Conservation (phyloP, 169 alveolate species). For the Amoebophrya sp. region DNA sequence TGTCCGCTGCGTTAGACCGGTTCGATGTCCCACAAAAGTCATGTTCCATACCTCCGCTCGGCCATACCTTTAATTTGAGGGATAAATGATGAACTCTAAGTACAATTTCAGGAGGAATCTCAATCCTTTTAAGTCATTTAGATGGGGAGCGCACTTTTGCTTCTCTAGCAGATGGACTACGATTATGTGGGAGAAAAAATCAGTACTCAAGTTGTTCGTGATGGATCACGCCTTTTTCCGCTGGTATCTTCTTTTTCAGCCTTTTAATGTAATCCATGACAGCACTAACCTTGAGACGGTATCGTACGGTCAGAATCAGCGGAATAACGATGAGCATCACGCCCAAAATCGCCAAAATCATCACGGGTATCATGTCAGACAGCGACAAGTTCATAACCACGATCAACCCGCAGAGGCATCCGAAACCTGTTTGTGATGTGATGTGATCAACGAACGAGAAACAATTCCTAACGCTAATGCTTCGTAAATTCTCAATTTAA, state of each 20-base stretch:
- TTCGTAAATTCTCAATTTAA: too few relatives aligned
- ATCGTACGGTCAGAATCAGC: background rate
- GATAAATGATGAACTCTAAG: too few relatives aligned
- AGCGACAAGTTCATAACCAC: background rate
- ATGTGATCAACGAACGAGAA: too few relatives aligned
- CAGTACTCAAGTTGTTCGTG: background rate
- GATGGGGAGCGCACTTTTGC: too few relatives aligned
- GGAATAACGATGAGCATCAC: background rate
- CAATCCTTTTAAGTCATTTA: too few relatives aligned
- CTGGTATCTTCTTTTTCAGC: background rate
- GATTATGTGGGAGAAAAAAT: too few relatives aligned
- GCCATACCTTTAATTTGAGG: too few relatives aligned
- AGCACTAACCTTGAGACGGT: background rate
- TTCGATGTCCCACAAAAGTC: background rate
- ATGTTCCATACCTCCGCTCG: background rate
- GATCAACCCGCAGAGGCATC: background rate
- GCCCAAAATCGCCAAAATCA: background rate
- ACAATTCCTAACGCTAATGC: too few relatives aligned
- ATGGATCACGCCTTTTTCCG: background rate
- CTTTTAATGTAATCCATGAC: background rate
- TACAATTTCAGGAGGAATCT: too few relatives aligned
- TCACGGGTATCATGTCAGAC: background rate
- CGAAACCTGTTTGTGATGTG: too few relatives aligned
- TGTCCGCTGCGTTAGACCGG: background rate
- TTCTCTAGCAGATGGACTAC: too few relatives aligned